Base-by-base conservation (phyloP, 1,284 basidiomycete genomes). In the Hortiboletus rubellus region DNA sequence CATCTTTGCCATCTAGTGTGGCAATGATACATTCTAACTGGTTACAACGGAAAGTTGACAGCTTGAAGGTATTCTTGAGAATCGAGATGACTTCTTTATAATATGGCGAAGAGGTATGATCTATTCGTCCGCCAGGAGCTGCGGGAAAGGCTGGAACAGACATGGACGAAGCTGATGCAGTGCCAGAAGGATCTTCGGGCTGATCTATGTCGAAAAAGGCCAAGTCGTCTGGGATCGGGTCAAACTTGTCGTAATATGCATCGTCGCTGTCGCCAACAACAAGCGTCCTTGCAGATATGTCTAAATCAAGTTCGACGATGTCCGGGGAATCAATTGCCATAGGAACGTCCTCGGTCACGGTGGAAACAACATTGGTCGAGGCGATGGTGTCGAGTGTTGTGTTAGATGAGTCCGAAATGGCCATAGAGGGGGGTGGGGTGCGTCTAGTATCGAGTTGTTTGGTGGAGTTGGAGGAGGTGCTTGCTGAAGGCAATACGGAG, bases 11-110 rank as follows among this genome's bases (percentile, higher is more conserved):
- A 1, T 80, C 77, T 71, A 99, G 78, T 0, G 91, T 88, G 4
- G 88, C 89, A 50, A 86, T 83, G 65, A 98, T 92, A 0, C 92
- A 94, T 66, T 93, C 89, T 40, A 93, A 81, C 72, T 98, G 97
- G 70, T 98, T 92, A 6, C 74, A 76, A 15, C 96, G 85, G 73
- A 98, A 98, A 0, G 69, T 67, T 0, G 79, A 67, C 4, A 98
- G 77, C 9, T 78, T 76, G 73, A 98, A 98, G 1, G 84, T 80
- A 2, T 76, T 70, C 40, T 78, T 82, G 22, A 98, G 77, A 12
- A 84, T 83, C 14, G 78, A 75, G 60, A 80, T 76, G 42, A 94
- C 80, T 66, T 94, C 89, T 5, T 55, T 57, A 60, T 84, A 84
- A 63, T 82, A 81, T 3, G 76, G 74, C 6, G 69, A 71, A n/a